phyloP scores from a whole-genome alignment of 495 filamentous ascomycete species.

The Tricharina praecox region DNA sequence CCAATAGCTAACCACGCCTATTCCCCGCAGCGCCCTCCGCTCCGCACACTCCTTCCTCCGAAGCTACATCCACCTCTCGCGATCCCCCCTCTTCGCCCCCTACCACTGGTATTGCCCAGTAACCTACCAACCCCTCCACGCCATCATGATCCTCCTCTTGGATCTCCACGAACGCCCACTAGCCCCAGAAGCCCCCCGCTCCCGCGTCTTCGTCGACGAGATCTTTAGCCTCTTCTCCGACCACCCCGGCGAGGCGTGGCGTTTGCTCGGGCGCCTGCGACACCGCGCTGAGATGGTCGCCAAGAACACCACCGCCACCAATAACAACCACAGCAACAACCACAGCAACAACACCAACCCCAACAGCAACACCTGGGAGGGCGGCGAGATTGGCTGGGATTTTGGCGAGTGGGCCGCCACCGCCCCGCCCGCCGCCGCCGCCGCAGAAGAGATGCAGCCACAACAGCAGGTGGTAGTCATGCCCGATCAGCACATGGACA shows the following conservation, averaged over 20 bases:
- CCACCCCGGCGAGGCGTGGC: constrained; percentile 39
- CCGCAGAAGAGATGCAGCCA: too few relatives aligned
- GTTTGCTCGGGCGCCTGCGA: constrained; percentile 37
- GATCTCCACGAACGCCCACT: constrained; percentile 38
- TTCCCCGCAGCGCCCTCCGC: constrained; percentile 34
- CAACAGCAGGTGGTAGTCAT: too few relatives aligned
- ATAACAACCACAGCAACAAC: not conserved
- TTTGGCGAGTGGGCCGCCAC: too few relatives aligned
- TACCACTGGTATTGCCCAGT: constrained; percentile 45
- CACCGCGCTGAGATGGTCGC: constrained; percentile 26
- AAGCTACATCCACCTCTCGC: constrained; percentile 38
- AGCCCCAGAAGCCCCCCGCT: constrained; percentile 34
- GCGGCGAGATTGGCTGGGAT: too few relatives aligned
- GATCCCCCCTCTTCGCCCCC: constrained; percentile 37
- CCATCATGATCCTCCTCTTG: constrained; percentile 42
- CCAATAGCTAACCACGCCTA: constrained; percentile 1
- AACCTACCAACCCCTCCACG: constrained; percentile 41
- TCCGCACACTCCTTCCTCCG: constrained; percentile 41
- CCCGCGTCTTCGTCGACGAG: constrained; percentile 36
- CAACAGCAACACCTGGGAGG: not conserved
- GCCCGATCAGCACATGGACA: too few relatives aligned
- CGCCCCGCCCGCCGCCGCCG: too few relatives aligned
- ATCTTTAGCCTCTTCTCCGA: constrained; percentile 38
- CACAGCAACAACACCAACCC: not conserved
- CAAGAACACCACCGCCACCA: not conserved